phyloP scores from a whole-genome alignment of 768 basidiomycete species.

The Psilocybe cyanescens region DNA sequence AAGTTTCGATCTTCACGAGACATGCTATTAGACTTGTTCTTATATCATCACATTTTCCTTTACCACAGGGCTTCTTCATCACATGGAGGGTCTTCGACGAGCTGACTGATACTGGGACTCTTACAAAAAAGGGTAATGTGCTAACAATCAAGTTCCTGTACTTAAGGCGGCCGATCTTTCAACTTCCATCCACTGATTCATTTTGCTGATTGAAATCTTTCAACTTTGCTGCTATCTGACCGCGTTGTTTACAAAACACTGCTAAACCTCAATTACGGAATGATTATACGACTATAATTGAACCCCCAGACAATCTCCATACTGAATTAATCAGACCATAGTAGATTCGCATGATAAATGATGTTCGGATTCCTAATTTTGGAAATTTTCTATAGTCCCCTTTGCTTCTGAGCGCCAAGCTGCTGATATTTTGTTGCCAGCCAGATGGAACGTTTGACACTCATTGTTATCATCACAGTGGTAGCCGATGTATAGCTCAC shows the following conservation, averaged over 20 bases:
- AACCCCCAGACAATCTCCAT: background rate
- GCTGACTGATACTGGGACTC: too few relatives aligned
- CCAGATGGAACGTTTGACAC: background rate
- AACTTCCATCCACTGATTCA: too few relatives aligned
- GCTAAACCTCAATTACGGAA: background rate
- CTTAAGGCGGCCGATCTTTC: too few relatives aligned
- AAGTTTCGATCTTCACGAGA: too few relatives aligned
- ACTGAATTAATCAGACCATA: background rate
- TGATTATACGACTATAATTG: background rate
- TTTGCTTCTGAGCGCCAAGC: background rate
- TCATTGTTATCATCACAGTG: background rate
- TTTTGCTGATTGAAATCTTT: too few relatives aligned
- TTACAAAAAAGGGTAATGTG: too few relatives aligned
- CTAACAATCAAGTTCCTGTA: too few relatives aligned
- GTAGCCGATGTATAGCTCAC: background rate
- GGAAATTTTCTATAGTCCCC: background rate
- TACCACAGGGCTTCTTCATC: too few relatives aligned
- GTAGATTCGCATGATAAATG: constrained; percentile 8
- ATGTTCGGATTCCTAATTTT: constrained; percentile 10
- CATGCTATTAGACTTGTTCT: too few relatives aligned
- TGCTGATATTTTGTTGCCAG: background rate
- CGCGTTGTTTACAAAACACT: background rate
- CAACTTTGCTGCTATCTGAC: too few relatives aligned
- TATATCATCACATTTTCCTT: too few relatives aligned
- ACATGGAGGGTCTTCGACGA: too few relatives aligned